These are phyloP conservation scores for Apodospora peruviana DNA, from an alignment of 495 filamentous ascomycete species.

Conservation along the genomic window DNA sequence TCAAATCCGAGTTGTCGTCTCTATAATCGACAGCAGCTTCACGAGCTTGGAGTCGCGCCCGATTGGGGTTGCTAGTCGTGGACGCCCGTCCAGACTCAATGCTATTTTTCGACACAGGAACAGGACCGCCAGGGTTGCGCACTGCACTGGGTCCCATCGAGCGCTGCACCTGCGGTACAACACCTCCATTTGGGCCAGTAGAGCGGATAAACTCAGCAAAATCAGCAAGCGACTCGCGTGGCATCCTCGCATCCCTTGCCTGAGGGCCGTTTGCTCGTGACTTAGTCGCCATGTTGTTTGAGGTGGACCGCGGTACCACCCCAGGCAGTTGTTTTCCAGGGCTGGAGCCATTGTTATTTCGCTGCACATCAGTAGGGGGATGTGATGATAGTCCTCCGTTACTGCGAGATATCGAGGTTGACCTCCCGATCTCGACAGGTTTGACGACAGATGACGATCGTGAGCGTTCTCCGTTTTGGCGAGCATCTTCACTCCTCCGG, in stretches of 20 bases:
- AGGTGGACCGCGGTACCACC: conserved; percentile 22
- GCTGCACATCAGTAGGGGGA: conserved; percentile 27
- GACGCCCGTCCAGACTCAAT: conserved; percentile 21
- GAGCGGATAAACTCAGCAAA: conserved; percentile 83
- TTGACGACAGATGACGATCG: conserved; percentile 33
- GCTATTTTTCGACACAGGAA: conserved; percentile 21
- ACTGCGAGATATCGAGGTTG: conserved; percentile 34
- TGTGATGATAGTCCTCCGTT: conserved; percentile 29
- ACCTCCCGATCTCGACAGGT: conserved; percentile 25
- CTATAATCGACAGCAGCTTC: conserved; percentile 55
- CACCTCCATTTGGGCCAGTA: conserved; percentile 58
- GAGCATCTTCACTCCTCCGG: conserved; percentile 39
- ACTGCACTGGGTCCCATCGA: conserved; percentile 2
- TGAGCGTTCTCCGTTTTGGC: conserved; percentile 27
- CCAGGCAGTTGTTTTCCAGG: conserved; percentile 9
- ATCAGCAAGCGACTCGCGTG: conserved; percentile 61
- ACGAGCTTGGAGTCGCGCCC: conserved; percentile 61
- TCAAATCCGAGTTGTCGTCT: conserved; percentile 74
- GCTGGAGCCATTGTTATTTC: conserved; percentile 14
- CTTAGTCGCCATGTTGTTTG: conserved; percentile 23
- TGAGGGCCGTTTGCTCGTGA: conserved; percentile 35
- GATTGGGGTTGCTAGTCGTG: conserved; percentile 25
- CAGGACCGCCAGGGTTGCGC: conserved; percentile 19
- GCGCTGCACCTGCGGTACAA: conserved; percentile 12
- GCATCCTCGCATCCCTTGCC: conserved; percentile 62